Evolutionary conservation across 768 basidiomycete species (phyloP).

Genomic region (Agaricus sinodeliciosus): DNA sequence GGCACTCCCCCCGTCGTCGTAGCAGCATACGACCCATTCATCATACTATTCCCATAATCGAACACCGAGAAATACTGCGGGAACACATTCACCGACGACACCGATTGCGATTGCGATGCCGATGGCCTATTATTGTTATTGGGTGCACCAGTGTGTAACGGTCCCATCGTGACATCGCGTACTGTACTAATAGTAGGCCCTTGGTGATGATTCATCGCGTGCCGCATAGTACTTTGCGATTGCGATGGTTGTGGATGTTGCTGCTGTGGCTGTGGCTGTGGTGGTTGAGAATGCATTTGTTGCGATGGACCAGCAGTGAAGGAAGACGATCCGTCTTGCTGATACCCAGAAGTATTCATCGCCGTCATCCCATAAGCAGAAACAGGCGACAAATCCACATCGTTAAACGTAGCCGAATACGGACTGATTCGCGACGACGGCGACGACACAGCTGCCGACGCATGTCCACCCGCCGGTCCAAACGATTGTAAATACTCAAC

Average conservation of each 20-base stretch:
- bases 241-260: conserved; percentile 16
- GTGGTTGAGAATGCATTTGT: conserved; percentile 18
- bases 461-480: conserved; percentile 11
- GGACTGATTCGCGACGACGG: conserved; percentile 7
- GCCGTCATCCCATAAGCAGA: conserved; percentile 41
- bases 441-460: conserved; percentile 13
- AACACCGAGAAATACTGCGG: conserved; percentile 75
- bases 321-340: conserved; percentile 23
- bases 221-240: conserved; percentile 13
- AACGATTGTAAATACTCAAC: conserved; percentile 68
- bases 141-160: background rate
- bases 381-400: conserved; percentile 34
- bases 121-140: background rate
- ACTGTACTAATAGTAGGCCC: background rate
- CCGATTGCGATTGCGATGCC: conserved; percentile 9
- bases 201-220: conserved; percentile 4
- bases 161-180: conserved; percentile 7
- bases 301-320: conserved; percentile 25
- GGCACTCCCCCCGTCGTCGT: conserved; percentile 5
- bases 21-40: conserved; percentile 11
- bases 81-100: conserved; percentile 30
- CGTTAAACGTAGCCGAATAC: conserved; percentile 21
- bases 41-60: conserved; percentile 46
- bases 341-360: conserved; percentile 26
- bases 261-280: conserved; percentile 20